Evolutionary conservation across 306 rosid species (phyloP).

Genomic region (Senna tora): DNA sequence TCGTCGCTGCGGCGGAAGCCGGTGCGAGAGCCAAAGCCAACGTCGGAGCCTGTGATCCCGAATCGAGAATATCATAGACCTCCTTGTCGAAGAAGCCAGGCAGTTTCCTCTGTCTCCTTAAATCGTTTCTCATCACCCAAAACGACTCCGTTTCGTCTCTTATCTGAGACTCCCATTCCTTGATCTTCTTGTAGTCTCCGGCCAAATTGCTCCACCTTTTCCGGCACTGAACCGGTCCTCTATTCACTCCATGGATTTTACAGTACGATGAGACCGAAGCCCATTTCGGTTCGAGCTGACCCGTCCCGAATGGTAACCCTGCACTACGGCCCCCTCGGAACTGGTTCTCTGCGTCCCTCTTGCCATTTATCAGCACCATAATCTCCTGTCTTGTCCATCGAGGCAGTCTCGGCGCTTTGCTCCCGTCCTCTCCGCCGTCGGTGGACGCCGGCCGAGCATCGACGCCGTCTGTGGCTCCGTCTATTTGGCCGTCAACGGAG

Average conservation of each 20-base stretch:
- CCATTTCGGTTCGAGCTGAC: slow-evolving; percentile 88
- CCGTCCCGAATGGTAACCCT: slow-evolving; percentile 62
- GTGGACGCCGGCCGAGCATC: slow-evolving; percentile 45
- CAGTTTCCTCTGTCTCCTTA: slow-evolving; percentile 86
- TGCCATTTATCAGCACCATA: slow-evolving; percentile 86
- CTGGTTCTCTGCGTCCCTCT: slow-evolving; percentile 78
- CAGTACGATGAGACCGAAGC: slow-evolving; percentile 88
- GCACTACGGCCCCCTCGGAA: slow-evolving; percentile 58
- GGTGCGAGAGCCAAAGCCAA: slow-evolving; percentile 33
- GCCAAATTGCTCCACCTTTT: slow-evolving; percentile 99
- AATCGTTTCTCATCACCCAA: slow-evolving; percentile 95
- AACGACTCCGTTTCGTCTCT: slow-evolving; percentile 86
- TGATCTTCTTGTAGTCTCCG: slow-evolving; percentile 94
- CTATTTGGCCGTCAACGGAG: slow-evolving; percentile 50
- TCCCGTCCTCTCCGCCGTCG: slow-evolving; percentile 68
- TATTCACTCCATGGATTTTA: slow-evolving; percentile 84
- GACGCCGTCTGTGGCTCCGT: slow-evolving; percentile 58
- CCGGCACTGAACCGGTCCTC: slow-evolving; percentile 97
- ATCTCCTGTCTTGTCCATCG: slow-evolving; percentile 98
- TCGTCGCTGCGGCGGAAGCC: slow-evolving; percentile 1
- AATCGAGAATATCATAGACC: slow-evolving; percentile 84
- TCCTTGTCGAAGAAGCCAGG: slow-evolving; percentile 91
- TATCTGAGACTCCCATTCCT: slow-evolving; percentile 84
- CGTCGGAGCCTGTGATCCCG: slow-evolving; percentile 51
- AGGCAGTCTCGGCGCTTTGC: slow-evolving; percentile 79